phyloP scores from a whole-genome alignment of 805 yeast genomes.

The Wickerhamiella kurtzmanii region DNA sequence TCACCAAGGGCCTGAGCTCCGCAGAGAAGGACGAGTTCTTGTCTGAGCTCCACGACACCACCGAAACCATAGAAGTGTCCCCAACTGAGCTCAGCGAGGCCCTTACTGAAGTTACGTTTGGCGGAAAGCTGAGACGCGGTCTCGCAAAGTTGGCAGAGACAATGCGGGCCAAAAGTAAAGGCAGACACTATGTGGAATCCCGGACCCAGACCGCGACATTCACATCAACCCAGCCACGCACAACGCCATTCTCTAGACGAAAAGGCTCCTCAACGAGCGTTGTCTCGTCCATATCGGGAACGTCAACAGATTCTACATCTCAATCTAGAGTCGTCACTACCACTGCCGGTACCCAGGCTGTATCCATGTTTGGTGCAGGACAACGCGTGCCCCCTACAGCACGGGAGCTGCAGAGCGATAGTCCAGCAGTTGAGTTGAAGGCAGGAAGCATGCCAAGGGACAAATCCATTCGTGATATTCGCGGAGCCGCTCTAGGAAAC shows the following conservation, averaged over 20 bases:
- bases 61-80: slow-evolving; percentile 39
- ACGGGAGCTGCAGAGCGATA: neutral
- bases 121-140: slow-evolving; percentile 44
- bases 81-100: slow-evolving; percentile 63
- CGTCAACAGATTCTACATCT: neutral
- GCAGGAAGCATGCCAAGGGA: neutral
- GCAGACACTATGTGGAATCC: neutral
- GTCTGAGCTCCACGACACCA: slow-evolving; percentile 13
- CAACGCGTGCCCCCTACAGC: neutral
- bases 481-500: neutral
- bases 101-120: slow-evolving; percentile 53
- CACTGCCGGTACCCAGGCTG: too few relatives aligned
- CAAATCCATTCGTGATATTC: neutral
- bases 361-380: neutral
- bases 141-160: slow-evolving; percentile 21
- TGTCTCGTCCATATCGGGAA: neutral
- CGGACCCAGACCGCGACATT: too few relatives aligned
- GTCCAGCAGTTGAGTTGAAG: neutral
- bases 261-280: neutral
- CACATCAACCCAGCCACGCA: neutral
- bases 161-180: slow-evolving; percentile 3
- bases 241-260: neutral
- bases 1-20: slow-evolving; percentile 31
- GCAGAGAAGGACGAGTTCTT: slow-evolving; percentile 23
- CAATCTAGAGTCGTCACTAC: neutral